phyloP scores from a whole-genome alignment of 23 red algal species.

The Gracilaria gracilis region DNA sequence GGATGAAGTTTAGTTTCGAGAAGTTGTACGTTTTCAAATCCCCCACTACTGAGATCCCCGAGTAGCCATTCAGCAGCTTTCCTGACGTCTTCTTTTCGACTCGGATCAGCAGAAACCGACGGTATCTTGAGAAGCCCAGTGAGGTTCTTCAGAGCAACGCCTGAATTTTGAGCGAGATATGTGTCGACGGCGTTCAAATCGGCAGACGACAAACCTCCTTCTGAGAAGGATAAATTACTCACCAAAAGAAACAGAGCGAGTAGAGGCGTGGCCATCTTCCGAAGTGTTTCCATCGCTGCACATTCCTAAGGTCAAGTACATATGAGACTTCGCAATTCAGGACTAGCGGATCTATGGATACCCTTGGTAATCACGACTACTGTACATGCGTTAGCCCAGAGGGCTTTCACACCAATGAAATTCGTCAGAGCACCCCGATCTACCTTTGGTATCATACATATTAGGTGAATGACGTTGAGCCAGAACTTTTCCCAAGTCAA shows the following conservation, averaged over 20 bases:
- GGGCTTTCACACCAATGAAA: no score
- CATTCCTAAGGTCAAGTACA: background rate
- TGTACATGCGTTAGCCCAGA: no score
- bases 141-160: slow-evolving; percentile 2
- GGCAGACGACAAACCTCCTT: background rate
- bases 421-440: no score
- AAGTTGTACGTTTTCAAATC: slow-evolving; percentile 45
- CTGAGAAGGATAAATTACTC: background rate
- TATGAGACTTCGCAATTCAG: no score
- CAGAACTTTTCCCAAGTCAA: no score
- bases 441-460: no score
- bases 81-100: slow-evolving; percentile 33
- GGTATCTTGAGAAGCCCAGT: slow-evolving; percentile 56
- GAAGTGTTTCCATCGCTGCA: background rate
- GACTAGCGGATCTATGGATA: no score
- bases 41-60: slow-evolving; percentile 32
- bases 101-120: slow-evolving; percentile 65
- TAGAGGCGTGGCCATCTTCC: background rate
- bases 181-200: slow-evolving; percentile 1
- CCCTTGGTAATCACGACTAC: no score
- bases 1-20: slow-evolving; percentile 59
- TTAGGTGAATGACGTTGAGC: no score
- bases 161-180: slow-evolving; percentile 16
- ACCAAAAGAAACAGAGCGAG: background rate
- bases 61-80: slow-evolving; percentile 47